Conservation (phyloP, 352 stramenopile species). For the Peronosclerospora sorghi region DNA sequence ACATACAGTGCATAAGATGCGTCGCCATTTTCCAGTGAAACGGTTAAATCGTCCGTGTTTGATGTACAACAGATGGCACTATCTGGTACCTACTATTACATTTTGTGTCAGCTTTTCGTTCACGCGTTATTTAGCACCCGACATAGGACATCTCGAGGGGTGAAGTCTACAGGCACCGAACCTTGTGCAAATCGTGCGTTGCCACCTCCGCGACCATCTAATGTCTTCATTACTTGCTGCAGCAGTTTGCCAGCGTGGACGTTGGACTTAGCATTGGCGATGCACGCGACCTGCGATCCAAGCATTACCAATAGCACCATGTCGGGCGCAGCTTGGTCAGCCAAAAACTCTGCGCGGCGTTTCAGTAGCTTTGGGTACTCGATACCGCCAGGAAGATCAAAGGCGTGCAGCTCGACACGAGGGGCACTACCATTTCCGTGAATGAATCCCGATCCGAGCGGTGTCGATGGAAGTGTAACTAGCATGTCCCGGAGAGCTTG, state of each 20-base stretch:
- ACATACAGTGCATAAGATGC: too few relatives aligned
- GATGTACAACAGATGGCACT: too few relatives aligned
- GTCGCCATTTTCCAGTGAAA: too few relatives aligned
- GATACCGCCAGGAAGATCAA: conserved; percentile 10
- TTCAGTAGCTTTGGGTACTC: conserved; percentile 47
- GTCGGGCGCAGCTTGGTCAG: conserved; percentile 12
- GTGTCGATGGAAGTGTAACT: conserved; percentile 26
- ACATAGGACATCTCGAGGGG: conserved; percentile 14
- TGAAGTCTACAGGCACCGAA: conserved; percentile 16
- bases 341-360: conserved; percentile 48
- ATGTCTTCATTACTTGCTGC: conserved; percentile 35
- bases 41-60: too few relatives aligned
- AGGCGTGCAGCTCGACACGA: conserved; percentile 26
- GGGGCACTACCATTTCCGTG: conserved; percentile 7
- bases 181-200: conserved; percentile 56
- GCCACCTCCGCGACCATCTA: conserved; percentile 47
- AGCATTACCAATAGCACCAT: conserved; percentile 39
- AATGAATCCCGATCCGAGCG: conserved; percentile 22
- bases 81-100: too few relatives aligned
- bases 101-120: neutral
- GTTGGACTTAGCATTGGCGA: conserved; percentile 17
- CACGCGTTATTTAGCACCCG: conserved; percentile 8
- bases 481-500: conserved; percentile 46
- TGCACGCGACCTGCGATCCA: conserved; percentile 41
- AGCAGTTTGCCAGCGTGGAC: conserved; percentile 47